Evolutionary conservation across 164 flowering plant species (phyloP), one percentile per base, ranked within the genome.

Genomic region (Tetracentron sinense): DNA sequence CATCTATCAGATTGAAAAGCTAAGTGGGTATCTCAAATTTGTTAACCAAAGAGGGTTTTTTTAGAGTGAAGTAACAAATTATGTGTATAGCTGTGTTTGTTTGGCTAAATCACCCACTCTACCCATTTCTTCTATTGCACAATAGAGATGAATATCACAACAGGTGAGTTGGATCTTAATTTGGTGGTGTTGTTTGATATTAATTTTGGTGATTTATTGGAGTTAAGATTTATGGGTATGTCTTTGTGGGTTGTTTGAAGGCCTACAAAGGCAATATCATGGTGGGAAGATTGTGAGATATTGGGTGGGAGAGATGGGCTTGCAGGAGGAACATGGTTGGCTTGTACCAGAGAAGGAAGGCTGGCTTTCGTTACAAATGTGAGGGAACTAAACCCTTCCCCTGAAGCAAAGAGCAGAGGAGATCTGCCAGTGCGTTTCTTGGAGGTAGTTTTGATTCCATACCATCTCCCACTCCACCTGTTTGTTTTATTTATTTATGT

Each of bases 321-420:
- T 6, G 88, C 78, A 3, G 85, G 85, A 26, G 85, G 88, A 33
- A 82, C 85, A 28, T 84, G 88, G 88, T 55, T 82, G 54, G 88
- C 82, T 21, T 82, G 79, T 55, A 74, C 88, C 7, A 79, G 62
- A 65, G 46, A 62, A 11, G 88, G 85, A 12, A 73, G 75, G 35
- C 63, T 84, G 21, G 84, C 88, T 53, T 78, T 84, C 26, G 63
- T 84, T 2, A 78, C 88, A 1, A 84, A 84, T 75, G 85, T 84
- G 17, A 54, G 75, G 66, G 86, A 82, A 74, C 73, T 78, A 26
- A 64, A 76, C 42, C 54, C 79, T 6, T 52, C 64, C 2, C 78
- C 81, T 5, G 65, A 70, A 35, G 81, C 83, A 1, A 79, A 76
- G 54, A 79, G 76, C 62, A 70, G 83, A 1, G 87, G 85, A 7